phyloP scores from a whole-genome alignment of 2,329 filamentous ascomycete species.

The Huntiella abstrusa region DNA sequence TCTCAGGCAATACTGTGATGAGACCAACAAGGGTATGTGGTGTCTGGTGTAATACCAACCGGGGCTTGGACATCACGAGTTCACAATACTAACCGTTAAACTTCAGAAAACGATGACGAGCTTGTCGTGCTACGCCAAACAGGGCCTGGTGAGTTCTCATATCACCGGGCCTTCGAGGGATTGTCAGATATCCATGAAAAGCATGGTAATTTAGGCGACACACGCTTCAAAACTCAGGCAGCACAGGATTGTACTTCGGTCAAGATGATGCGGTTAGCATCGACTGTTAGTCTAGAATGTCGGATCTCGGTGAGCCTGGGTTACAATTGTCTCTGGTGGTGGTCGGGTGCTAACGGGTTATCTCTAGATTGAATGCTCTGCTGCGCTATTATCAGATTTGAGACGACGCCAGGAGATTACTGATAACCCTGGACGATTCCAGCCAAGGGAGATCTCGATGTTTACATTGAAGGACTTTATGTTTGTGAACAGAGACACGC shows the following conservation, averaged over 20 bases:
- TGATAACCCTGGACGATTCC: constrained; percentile 22
- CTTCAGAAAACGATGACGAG: constrained; percentile 1
- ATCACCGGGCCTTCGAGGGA: constrained; percentile 34
- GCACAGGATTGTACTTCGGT: constrained; percentile 30
- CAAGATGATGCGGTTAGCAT: constrained; percentile 47
- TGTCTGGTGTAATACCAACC: background rate
- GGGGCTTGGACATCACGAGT: background rate
- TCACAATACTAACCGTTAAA: background rate
- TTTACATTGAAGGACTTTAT: constrained; percentile 49
- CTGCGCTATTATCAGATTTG: constrained; percentile 67
- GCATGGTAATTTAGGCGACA: constrained; percentile 41
- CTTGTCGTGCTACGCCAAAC: constrained; percentile 39
- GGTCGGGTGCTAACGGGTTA: background rate
- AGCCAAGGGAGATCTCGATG: constrained; percentile 49
- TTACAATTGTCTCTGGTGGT: background rate
- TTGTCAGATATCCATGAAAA: constrained; percentile 26
- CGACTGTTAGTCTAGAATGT: constrained; percentile 57
- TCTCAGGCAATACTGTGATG: constrained; percentile 7
- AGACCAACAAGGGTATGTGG: constrained; percentile 3
- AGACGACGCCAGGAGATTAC: constrained; percentile 35
- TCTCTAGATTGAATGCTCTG: constrained; percentile 54
- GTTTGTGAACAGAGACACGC: constrained; percentile 65
- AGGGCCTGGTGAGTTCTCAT: constrained; percentile 53
- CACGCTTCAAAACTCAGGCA: constrained; percentile 7
- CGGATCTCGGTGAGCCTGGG: constrained; percentile 36